Conservation (phyloP, 2,329 filamentous ascomycete species). For the Keithomyces neogunnii region DNA sequence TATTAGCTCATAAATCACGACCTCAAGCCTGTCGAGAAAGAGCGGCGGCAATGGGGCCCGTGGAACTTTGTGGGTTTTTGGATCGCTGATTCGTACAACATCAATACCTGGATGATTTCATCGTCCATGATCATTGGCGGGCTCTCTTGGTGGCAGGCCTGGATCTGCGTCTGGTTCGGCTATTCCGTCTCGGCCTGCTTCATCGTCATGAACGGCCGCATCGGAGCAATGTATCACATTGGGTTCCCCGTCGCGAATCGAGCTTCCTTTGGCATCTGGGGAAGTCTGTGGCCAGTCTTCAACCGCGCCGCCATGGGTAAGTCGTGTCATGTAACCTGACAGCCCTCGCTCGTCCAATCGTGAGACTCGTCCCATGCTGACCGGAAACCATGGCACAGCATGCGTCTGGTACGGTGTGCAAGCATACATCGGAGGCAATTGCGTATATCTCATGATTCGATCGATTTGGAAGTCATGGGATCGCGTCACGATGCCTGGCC, state of each 20-base stretch:
- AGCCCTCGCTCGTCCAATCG: neutral
- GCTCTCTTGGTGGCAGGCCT: constrained; percentile 86
- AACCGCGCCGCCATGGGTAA: constrained; percentile 73
- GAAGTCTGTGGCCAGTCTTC: constrained; percentile 78
- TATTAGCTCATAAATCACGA: constrained; percentile 69
- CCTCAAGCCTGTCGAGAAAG: constrained; percentile 71
- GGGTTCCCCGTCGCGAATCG: constrained; percentile 76
- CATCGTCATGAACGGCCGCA: constrained; percentile 69
- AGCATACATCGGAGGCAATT: constrained; percentile 74
- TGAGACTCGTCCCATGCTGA: neutral
- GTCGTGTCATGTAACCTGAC: constrained; percentile 8
- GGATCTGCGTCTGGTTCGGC: constrained; percentile 81
- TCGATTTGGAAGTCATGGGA: constrained; percentile 70
- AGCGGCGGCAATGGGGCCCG: constrained; percentile 71
- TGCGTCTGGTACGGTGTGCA: constrained; percentile 87
- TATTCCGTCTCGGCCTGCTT: constrained; percentile 72
- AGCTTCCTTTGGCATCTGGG: constrained; percentile 82
- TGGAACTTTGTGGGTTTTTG: constrained; percentile 89
- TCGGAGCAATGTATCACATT: constrained; percentile 82
- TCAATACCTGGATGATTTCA: constrained; percentile 92
- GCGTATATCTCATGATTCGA: constrained; percentile 82
- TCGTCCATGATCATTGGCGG: constrained; percentile 71
- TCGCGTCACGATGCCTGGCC: constrained; percentile 53
- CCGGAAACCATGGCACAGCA: constrained; percentile 29
- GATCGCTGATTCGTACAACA: constrained; percentile 79